A percentile compares a stretch with the other conserved stretches of the same genome.
These are phyloP conservation scores for Nelumbo lutea DNA, from an alignment of 164 flowering plant genomes.

Conservation along the genomic window DNA sequence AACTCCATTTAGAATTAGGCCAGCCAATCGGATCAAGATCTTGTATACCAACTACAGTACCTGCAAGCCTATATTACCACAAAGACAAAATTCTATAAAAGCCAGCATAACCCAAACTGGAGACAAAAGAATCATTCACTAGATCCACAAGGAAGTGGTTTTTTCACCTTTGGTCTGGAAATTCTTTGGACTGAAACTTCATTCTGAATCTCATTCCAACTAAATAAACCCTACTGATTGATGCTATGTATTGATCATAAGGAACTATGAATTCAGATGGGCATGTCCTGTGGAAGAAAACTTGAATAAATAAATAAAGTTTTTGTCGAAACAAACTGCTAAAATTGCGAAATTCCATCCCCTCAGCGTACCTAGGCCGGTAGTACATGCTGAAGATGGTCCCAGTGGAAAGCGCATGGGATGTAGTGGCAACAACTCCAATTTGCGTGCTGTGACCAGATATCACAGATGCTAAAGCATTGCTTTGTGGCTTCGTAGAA, in stretches of 20 bases:
- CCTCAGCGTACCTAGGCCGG: conserved; percentile 45
- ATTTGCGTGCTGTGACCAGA: conserved; percentile 56
- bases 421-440: conserved; percentile 55
- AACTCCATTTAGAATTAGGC: conserved; percentile 60
- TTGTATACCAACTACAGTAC: conserved; percentile 39
- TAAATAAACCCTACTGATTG: conserved; percentile 20
- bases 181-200: conserved; percentile 44
- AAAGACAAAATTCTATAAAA: not conserved
- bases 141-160: not conserved
- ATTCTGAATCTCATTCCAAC: conserved; percentile 45
- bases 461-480: conserved; percentile 35
- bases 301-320: not conserved
- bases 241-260: conserved; percentile 29
- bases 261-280: conserved; percentile 50
- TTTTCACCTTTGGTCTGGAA: conserved; percentile 34
- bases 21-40: conserved; percentile 43
- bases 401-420: conserved; percentile 50
- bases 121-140: not conserved
- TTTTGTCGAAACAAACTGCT: not conserved
- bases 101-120: not conserved
- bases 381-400: conserved; percentile 48
- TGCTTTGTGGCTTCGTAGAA: conserved; percentile 23
- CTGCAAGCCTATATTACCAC: conserved; percentile 29
- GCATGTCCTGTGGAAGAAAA: conserved; percentile 40
- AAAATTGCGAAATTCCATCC: not conserved